These are phyloP conservation scores for Saksenaea vasiformis DNA, from an alignment of 371 early-diverging fungal genomes.

Conservation along the genomic window DNA sequence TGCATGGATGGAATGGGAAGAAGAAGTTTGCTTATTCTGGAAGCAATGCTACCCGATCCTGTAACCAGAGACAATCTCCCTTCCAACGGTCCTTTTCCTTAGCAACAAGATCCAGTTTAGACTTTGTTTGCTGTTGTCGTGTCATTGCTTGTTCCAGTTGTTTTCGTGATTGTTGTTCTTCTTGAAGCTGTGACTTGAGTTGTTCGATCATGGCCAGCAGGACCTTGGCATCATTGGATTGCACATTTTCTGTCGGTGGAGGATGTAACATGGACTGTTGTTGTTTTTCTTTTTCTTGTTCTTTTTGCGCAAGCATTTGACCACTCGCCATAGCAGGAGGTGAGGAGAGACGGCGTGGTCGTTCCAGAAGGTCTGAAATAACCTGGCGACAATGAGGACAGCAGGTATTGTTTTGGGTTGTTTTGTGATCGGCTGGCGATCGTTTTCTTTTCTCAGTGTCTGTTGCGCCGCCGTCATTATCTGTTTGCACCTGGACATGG, in stretches of 20 bases:
- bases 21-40: conserved; percentile 20
- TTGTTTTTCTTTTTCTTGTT: background rate
- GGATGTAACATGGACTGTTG: background rate
- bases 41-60: conserved; percentile 34
- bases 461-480: background rate
- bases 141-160: conserved; percentile 28
- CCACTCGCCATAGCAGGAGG: conserved; percentile 39
- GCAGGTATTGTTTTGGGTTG: background rate
- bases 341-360: conserved; percentile 23
- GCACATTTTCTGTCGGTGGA: background rate
- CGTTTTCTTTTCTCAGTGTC: background rate
- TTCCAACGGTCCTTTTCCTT: conserved; percentile 40
- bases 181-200: conserved; percentile 43
- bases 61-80: conserved; percentile 35
- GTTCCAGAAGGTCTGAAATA: background rate
- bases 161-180: conserved; percentile 48
- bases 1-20: no score
- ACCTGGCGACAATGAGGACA: conserved; percentile 43
- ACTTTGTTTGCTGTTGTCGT: conserved; percentile 9
- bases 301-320: background rate
- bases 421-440: background rate
- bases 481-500: conserved; percentile 41
- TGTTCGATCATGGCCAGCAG: conserved; percentile 30
- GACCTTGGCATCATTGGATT: conserved; percentile 6
- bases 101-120: conserved; percentile 23